Percentiles rank a stretch among this genome's conserved stretches.
These are phyloP conservation scores for Geotrichum aggregatum DNA, from an alignment of 1,139 yeast species.

Conservation along the genomic window DNA sequence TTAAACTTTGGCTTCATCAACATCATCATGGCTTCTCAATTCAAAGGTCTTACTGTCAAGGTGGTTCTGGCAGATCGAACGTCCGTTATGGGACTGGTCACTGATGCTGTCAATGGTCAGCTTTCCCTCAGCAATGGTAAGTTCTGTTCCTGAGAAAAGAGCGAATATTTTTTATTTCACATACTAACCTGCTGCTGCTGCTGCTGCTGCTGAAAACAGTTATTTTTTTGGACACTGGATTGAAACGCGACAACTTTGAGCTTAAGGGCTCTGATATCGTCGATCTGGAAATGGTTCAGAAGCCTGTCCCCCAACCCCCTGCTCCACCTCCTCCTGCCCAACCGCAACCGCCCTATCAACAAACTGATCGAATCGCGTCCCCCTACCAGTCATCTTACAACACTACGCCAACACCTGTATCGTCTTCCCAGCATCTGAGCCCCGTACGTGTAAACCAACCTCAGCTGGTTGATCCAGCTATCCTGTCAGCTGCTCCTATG, in stretches of 20 bases:
- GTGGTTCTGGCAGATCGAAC: slow-evolving; percentile 31
- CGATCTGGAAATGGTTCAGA: slow-evolving; percentile 34
- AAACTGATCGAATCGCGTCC: not conserved
- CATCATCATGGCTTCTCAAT: slow-evolving; percentile 28
- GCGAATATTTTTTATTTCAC: slow-evolving; percentile 8
- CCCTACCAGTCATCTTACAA: slow-evolving; percentile 7
- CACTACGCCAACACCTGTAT: slow-evolving; percentile 4
- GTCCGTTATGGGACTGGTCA: slow-evolving; percentile 35
- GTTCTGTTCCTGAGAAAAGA: not conserved
- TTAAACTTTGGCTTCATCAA: not conserved
- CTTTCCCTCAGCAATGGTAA: slow-evolving; percentile 29
- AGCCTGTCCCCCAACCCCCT: slow-evolving; percentile 9
- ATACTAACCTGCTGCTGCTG: not conserved
- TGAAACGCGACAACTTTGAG: slow-evolving; percentile 14
- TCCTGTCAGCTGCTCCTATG: slow-evolving; percentile 28
- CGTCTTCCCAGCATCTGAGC: not conserved
- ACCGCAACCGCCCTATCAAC: slow-evolving; percentile 10
- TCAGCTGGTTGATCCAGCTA: slow-evolving; percentile 33
- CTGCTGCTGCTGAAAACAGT: slow-evolving; percentile 23
- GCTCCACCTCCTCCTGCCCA: slow-evolving; percentile 15
- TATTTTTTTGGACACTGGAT: slow-evolving; percentile 27
- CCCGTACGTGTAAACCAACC: slow-evolving; percentile 11
- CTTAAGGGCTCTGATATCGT: slow-evolving; percentile 32
- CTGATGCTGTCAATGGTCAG: slow-evolving; percentile 32
- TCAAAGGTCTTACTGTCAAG: slow-evolving; percentile 33